phyloP scores from a whole-genome alignment of 139 green algal genomes.

The Astrephomene gubernaculifera region DNA sequence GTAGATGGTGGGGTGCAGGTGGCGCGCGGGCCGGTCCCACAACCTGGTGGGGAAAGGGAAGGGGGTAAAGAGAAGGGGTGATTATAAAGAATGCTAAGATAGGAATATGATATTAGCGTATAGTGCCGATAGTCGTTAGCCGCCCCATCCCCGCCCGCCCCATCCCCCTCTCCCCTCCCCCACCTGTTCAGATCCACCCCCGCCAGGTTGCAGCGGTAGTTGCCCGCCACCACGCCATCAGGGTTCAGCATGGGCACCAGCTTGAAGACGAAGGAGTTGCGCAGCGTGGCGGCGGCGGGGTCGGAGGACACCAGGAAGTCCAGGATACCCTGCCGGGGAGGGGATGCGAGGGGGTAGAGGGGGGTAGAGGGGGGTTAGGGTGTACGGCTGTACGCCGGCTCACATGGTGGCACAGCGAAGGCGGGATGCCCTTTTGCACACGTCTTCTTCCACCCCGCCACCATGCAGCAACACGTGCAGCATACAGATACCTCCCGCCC shows the following conservation, averaged over 20 bases:
- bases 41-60: conserved; percentile 5
- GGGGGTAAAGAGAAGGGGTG: too few relatives aligned
- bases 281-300: conserved; percentile 58
- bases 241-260: conserved; percentile 86
- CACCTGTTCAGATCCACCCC: conserved; percentile 61
- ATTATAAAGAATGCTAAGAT: too few relatives aligned
- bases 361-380: not conserved
- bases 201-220: conserved; percentile 60
- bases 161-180: not conserved
- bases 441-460: too few relatives aligned
- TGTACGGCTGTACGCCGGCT: too few relatives aligned
- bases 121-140: not conserved
- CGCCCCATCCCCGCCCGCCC: not conserved
- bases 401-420: too few relatives aligned
- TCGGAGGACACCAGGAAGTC: conserved; percentile 68
- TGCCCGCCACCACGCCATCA: conserved; percentile 62
- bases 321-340: conserved; percentile 56
- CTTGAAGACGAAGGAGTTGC: conserved; percentile 74
- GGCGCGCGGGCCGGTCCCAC: conserved; percentile 50
- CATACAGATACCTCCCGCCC: too few relatives aligned
- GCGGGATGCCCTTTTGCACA: too few relatives aligned
- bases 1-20: conserved; percentile 49
- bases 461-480: too few relatives aligned
- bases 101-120: too few relatives aligned
- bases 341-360: not conserved